Conservation (phyloP, 371 early-diverging fungal species). For the Mortierella sp. region DNA sequence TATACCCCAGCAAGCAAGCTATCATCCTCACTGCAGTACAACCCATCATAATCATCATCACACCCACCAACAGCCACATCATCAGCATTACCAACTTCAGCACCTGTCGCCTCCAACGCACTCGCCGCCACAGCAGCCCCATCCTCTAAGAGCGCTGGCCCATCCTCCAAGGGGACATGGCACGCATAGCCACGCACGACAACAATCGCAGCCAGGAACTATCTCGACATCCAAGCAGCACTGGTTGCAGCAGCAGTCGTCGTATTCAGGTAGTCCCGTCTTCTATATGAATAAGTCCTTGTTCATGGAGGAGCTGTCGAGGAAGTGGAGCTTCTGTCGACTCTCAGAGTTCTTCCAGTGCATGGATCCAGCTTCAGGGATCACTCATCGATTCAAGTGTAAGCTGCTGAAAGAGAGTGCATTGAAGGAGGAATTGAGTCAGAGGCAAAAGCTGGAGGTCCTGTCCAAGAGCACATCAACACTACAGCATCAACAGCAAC, state of each 20-base stretch:
- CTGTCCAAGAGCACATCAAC: conserved; percentile 13
- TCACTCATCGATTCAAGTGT: conserved; percentile 79
- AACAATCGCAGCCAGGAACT: conserved; percentile 39
- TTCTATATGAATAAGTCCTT: conserved; percentile 54
- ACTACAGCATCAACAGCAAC: neutral
- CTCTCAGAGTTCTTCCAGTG: conserved; percentile 83
- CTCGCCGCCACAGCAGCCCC: neutral
- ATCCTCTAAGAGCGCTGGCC: conserved; percentile 4
- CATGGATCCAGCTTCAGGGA: conserved; percentile 71
- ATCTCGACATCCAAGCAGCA: conserved; percentile 31
- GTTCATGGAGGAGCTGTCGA: conserved; percentile 74
- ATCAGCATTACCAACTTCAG: conserved; percentile 12
- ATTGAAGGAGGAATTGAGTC: conserved; percentile 58
- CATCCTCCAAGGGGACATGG: conserved; percentile 6
- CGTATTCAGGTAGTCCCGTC: conserved; percentile 21
- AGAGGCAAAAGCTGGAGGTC: conserved; percentile 25
- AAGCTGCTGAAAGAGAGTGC: conserved; percentile 80
- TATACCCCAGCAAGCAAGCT: conserved; percentile 2
- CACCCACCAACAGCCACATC: conserved; percentile 1
- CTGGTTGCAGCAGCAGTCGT: conserved; percentile 39
- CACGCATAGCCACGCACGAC: conserved; percentile 41
- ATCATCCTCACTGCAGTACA: conserved; percentile 34
- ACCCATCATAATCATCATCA: conserved; percentile 11
- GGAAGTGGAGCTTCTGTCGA: conserved; percentile 83
- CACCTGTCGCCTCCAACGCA: neutral